Evolutionary conservation across 345 rosid species (phyloP), one percentile per base, ranked within the genome.

Genomic region (Erodium maritimum): DNA sequence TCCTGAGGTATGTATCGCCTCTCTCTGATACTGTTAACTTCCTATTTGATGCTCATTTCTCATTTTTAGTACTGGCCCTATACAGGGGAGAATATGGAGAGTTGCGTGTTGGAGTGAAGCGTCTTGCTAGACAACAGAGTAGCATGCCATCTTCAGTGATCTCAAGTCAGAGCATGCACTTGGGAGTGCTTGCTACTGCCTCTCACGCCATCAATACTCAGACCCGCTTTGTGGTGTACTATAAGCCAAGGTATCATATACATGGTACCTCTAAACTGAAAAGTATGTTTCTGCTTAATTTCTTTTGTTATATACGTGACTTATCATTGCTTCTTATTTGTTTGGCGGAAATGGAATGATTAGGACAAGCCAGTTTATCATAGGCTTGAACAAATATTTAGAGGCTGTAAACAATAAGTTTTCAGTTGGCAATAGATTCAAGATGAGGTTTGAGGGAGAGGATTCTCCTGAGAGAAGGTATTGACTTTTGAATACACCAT

Each of bases 171-270:
- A 89, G 86, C 83, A 89, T 93, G 95, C 96, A 89, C 72, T 70
- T 89, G 2, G 99, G 96, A 29, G 99, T 89, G 68, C 91, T 89
- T 69, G 95, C 97, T 56, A 89, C 94, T 56, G 99, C 96, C 59
- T 79, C 79, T 64, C 99, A 93, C 69, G 94, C 95, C 37, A 77
- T 79, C 63, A 59, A 67, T 12, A 83, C 95, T 12, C 78, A 64
- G 63, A 79, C 86, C 17, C 76, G 82, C 68, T 93, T 93, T 72
- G 81, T 82, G 18, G 95, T 93, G 53, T 89, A 75, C 71, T 93
- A 89, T 67, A 93, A 89, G 71, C 99, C 97, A 62, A 81, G 95
- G 99, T 89, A 69, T 52, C 69, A 25, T 52, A 19, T 63, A 56
- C n/a, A n/a, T n/a, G n/a, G n/a, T n/a, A n/a, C 29, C 11, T 20